Evolutionary conservation across 176 grass and related monocot species (phyloP).

Genomic region (Phoenix dactylifera): DNA sequence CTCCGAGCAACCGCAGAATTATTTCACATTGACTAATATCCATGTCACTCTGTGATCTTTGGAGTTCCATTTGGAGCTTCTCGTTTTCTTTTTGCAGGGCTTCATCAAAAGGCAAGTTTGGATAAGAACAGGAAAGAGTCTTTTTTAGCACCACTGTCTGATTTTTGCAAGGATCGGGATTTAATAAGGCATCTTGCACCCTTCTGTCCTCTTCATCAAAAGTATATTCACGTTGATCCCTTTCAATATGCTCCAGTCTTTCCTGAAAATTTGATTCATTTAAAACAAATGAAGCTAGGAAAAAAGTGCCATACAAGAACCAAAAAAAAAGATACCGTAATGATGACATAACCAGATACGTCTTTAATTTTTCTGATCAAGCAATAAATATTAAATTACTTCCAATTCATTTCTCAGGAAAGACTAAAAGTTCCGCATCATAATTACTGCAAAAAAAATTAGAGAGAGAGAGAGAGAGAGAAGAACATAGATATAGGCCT

Average conservation of each 20-base stretch:
- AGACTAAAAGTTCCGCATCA: no score
- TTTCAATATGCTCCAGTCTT: conserved; percentile 73
- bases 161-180: conserved; percentile 51
- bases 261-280: conserved; percentile 33
- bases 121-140: conserved; percentile 82
- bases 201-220: conserved; percentile 96
- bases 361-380: no score
- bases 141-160: conserved; percentile 73
- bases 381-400: no score
- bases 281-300: conserved; percentile 9
- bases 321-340: no score
- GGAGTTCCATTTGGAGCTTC: conserved; percentile 90
- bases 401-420: no score
- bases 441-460: no score
- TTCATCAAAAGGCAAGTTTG: conserved; percentile 82
- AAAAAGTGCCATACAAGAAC: background rate
- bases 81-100: conserved; percentile 85
- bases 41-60: conserved; percentile 77
- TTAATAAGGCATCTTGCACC: conserved; percentile 69
- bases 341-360: no score
- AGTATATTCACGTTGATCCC: conserved; percentile 89
- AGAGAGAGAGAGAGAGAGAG: no score
- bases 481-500: no score
- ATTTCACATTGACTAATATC: conserved; percentile 76
- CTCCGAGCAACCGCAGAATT: conserved; percentile 80